Evolutionary conservation across 164 flowering plant species (phyloP), one percentile per base, ranked within the genome.

Genomic region (Stephania cephalantha): DNA sequence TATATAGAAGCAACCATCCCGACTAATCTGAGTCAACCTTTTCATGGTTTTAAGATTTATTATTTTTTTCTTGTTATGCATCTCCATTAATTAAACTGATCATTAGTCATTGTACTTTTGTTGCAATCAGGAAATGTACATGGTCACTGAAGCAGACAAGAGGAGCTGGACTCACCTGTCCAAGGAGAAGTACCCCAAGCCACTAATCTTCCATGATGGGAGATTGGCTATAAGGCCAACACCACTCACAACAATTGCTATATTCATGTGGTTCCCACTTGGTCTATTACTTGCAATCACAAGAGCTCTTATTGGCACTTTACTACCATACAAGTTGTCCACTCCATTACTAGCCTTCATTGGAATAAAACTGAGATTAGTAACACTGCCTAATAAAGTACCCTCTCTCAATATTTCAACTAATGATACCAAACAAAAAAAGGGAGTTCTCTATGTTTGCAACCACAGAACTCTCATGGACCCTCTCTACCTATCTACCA

Each of bases 121-220:
- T 71, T 48, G 63, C 22, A 22, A 35, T 35, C 88, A 88, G 90
- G 89, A 83, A 65, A 67, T 79, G 46, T 86, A 87, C 82, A 46
- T 77, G 72, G 85, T 87, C 71, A 74, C 78, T 63, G 77, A 74
- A 80, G 76, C 78, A 20, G 84, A 85, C 46, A 86, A 83, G 71
- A 73, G 72, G 63, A 78, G 74, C 31, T 80, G 80, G 82, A 31
- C 76, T 31, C 35, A n/a, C 31, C 82, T 89, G n/a, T 82, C 88
- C 53, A 84, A 80, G 55, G 74, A 86, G 6, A 85, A 61, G 69
- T 85, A 85, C 76, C 88, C 86, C 42, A 89, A 85, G 45, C 88
- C 88, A 6, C 65, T 91, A 46, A 82, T 91, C 20, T 90, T 91
- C 75, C 95, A 91, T 75, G 93, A 91, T 73, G 91, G 95, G 6